Percentiles rank a stretch among this genome's conserved stretches.
Conservation (phyloP, 2,329 filamentous ascomycete species). For the Stemphylium vesicarium region DNA sequence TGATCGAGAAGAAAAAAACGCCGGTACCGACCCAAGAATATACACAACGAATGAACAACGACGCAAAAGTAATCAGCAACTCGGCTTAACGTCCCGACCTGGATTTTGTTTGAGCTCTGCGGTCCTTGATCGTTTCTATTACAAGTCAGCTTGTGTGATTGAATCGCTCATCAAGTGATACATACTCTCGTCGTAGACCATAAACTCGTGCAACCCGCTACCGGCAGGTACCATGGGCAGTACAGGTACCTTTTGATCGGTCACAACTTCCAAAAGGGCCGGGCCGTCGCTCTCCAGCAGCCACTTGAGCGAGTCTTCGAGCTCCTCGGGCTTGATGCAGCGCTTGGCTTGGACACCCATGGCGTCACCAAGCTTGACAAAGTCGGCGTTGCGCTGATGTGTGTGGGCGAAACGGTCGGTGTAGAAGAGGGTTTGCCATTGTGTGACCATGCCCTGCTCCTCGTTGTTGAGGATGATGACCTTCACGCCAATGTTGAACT, state of each 20-base stretch:
- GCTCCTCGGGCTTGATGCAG: conserved; percentile 75
- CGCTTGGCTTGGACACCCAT: conserved; percentile 84
- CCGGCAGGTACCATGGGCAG: conserved; percentile 95
- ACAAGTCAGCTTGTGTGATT: conserved; percentile 11
- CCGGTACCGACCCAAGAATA: conserved; percentile 26
- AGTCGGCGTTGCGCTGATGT: conserved; percentile 94
- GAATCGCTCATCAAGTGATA: neutral
- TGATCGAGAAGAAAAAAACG: conserved; percentile 17
- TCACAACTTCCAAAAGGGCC: conserved; percentile 88
- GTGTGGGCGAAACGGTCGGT: conserved; percentile 92
- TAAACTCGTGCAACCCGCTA: conserved; percentile 86
- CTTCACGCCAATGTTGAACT: conserved; percentile 97
- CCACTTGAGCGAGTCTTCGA: conserved; percentile 82
- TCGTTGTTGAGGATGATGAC: conserved; percentile 95
- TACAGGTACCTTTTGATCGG: conserved; percentile 90
- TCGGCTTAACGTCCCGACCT: conserved; percentile 34
- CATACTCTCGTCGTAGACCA: conserved; percentile 82
- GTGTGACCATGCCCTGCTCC: conserved; percentile 98
- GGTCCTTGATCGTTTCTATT: conserved; percentile 31
- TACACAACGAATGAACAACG: conserved; percentile 24
- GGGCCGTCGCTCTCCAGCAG: conserved; percentile 86
- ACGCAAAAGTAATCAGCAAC: conserved; percentile 9
- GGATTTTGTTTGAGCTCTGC: conserved; percentile 40
- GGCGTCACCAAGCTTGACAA: conserved; percentile 88
- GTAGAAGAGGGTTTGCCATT: conserved; percentile 98